These are phyloP conservation scores for Hibiscus tridactylites DNA, from an alignment of 345 rosid species.

Conservation along the genomic window DNA sequence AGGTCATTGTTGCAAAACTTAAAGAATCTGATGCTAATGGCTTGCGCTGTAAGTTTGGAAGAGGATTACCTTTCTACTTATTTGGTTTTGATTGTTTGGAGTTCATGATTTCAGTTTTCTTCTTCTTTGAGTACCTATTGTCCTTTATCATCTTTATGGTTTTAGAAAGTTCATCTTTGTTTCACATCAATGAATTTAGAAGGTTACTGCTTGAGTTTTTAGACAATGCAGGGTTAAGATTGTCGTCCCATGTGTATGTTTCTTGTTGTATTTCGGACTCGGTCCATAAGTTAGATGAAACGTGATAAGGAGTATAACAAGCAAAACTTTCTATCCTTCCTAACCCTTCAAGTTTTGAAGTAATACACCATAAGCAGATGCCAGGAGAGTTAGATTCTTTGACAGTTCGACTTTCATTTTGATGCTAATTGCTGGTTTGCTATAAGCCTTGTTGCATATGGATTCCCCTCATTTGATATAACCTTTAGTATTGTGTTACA, in stretches of 20 bases:
- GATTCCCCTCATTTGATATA: not conserved
- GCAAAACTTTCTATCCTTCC: not conserved
- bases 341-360: not conserved
- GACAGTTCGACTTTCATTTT: not conserved
- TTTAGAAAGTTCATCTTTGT: not conserved
- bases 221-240: not conserved
- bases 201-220: not conserved
- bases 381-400: not conserved
- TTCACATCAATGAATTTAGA: not conserved
- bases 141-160: not conserved
- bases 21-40: slow-evolving; percentile 66
- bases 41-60: slow-evolving; percentile 57
- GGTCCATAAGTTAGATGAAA: not conserved
- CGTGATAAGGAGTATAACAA: not conserved
- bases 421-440: not conserved
- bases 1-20: slow-evolving; percentile 62
- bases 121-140: not conserved
- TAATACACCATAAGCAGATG: not conserved
- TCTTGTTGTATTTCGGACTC: not conserved
- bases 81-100: not conserved
- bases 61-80: not conserved
- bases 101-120: not conserved
- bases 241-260: not conserved
- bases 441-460: not conserved
- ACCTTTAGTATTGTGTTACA: not conserved